phyloP scores from a whole-genome alignment of 225 moss, liverwort and hornwort species.

The Physcomitrium patens region DNA sequence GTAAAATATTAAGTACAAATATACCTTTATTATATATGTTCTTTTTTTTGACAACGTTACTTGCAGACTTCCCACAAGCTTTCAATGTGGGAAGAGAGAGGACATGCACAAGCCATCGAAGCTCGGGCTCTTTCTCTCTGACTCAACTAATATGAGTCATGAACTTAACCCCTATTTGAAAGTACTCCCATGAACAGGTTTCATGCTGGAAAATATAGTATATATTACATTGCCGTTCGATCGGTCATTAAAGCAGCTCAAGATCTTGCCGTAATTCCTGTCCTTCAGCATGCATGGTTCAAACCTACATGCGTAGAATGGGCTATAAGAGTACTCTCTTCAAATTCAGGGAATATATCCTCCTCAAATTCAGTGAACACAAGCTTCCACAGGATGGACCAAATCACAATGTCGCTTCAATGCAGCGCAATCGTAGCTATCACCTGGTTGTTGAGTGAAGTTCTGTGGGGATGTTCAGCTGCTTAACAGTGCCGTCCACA shows the following conservation, averaged over 20 bases:
- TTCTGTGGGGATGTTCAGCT: constrained; percentile 10
- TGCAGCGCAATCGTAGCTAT: constrained; percentile 22
- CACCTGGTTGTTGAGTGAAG: constrained; percentile 1
- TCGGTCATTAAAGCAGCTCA: constrained; percentile 13
- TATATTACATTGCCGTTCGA: constrained; percentile 3
- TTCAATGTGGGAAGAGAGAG: neutral
- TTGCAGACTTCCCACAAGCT: too few species aligned
- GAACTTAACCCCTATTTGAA: constrained; percentile 10
- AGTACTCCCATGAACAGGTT: constrained; percentile 18
- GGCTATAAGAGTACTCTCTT: neutral
- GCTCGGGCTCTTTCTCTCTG: too few species aligned
- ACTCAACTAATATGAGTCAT: neutral
- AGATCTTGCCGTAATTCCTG: constrained; percentile 14
- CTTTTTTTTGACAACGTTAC: too few species aligned
- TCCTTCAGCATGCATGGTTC: constrained; percentile 21
- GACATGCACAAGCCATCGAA: constrained; percentile 1
- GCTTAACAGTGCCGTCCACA: neutral
- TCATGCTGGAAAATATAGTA: neutral
- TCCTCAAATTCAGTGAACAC: constrained; percentile 18
- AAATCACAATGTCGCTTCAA: constrained; percentile 8
- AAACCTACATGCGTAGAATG: constrained; percentile 13
- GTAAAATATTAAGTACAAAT: too few species aligned
- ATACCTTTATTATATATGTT: too few species aligned
- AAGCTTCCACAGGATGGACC: constrained; percentile 17
- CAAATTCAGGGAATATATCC: too few species aligned